These are phyloP conservation scores for Escovopsis weberi DNA, from an alignment of 2,329 filamentous ascomycete species.

Conservation along the genomic window DNA sequence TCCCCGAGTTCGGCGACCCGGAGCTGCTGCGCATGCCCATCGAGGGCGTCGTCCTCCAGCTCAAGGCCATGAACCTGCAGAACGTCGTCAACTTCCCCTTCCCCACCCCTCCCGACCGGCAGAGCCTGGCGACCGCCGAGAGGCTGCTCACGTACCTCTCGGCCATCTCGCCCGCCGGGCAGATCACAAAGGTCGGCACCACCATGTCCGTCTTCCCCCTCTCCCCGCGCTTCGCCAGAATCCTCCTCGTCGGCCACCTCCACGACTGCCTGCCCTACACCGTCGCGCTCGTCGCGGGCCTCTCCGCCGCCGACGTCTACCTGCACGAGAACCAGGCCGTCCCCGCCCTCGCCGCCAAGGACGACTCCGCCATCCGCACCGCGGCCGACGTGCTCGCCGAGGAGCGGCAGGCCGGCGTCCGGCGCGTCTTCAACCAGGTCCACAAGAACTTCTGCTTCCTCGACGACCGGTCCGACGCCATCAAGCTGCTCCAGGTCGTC, in stretches of 20 bases:
- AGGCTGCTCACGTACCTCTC: slow-evolving; percentile 74
- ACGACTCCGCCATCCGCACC: slow-evolving; percentile 36
- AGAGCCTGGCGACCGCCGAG: slow-evolving; percentile 69
- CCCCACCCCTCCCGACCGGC: slow-evolving; percentile 70
- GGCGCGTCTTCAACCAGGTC: slow-evolving; percentile 49
- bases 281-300: slow-evolving; percentile 72
- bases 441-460: slow-evolving; percentile 67
- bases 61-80: slow-evolving; percentile 88
- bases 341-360: slow-evolving; percentile 35
- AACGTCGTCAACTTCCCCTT: slow-evolving; percentile 92
- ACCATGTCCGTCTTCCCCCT: slow-evolving; percentile 83
- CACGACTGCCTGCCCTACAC: slow-evolving; percentile 75
- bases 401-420: slow-evolving; percentile 49
- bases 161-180: slow-evolving; percentile 56
- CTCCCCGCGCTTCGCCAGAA: slow-evolving; percentile 79
- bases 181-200: slow-evolving; percentile 64
- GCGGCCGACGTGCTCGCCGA: slow-evolving; percentile 60
- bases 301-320: slow-evolving; percentile 82
- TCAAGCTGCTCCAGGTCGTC: slow-evolving; percentile 80
- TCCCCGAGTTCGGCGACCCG: slow-evolving; percentile 71
- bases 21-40: slow-evolving; percentile 86
- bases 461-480: slow-evolving; percentile 72
- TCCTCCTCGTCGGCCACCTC: slow-evolving; percentile 74
- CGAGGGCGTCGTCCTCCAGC: slow-evolving; percentile 79
- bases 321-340: slow-evolving; percentile 67